These are phyloP conservation scores for Eremothecium gossypii DNA, from an alignment of 1,139 yeast species.

Conservation along the genomic window DNA sequence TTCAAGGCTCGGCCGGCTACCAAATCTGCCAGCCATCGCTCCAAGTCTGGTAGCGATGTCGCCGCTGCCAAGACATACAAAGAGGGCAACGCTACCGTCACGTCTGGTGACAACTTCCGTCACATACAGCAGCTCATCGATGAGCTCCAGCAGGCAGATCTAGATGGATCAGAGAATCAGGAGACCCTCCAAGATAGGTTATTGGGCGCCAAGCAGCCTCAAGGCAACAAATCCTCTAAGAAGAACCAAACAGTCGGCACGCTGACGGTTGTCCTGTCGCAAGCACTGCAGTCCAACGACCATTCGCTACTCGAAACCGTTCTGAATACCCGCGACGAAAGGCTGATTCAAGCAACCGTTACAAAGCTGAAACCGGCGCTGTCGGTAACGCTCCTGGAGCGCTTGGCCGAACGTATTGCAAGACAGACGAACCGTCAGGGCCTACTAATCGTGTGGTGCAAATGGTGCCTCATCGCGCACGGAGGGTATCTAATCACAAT, in stretches of 20 bases:
- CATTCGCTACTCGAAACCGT: constrained; percentile 72
- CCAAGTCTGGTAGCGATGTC: constrained; percentile 51
- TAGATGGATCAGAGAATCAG: constrained; percentile 29
- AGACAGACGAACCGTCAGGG: constrained; percentile 57
- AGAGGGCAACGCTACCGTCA: constrained; percentile 58
- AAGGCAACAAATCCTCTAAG: constrained; percentile 15
- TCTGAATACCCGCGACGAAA: constrained; percentile 63
- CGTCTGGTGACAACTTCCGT: constrained; percentile 55
- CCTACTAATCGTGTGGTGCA: constrained; percentile 78
- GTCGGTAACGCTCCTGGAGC: constrained; percentile 68
- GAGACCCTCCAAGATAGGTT: constrained; percentile 56
- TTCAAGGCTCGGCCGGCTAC: constrained; percentile 36
- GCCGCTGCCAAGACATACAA: constrained; percentile 63
- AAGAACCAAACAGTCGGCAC: constrained; percentile 47
- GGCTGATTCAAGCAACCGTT: constrained; percentile 63
- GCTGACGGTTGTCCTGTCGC: constrained; percentile 56
- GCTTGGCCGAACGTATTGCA: constrained; percentile 76
- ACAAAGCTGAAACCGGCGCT: constrained; percentile 59
- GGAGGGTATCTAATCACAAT: constrained; percentile 68
- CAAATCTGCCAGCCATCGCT: constrained; percentile 27
- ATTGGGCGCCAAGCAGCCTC: constrained; percentile 14
- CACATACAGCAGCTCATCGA: constrained; percentile 37
- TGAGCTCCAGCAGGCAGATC: constrained; percentile 36
- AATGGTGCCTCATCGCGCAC: constrained; percentile 85
- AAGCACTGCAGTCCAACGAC: constrained; percentile 65